phyloP scores from a whole-genome alignment of 805 yeast genomes.

The Candida incommunis region DNA sequence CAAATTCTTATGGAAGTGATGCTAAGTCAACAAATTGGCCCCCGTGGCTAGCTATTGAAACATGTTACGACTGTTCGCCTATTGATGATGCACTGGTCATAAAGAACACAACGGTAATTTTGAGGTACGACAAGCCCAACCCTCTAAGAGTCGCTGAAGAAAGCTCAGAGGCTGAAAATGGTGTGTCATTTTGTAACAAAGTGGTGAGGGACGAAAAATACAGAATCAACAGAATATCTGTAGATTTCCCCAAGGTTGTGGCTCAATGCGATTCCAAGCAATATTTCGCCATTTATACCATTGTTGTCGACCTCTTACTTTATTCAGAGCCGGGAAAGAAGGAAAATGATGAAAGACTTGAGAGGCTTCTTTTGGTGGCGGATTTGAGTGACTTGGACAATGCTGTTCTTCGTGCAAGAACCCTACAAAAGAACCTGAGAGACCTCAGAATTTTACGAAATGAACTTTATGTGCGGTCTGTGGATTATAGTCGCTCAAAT shows the following conservation, averaged over 20 bases:
- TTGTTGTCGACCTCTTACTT: conserved; percentile 48
- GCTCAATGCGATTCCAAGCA: conserved; percentile 62
- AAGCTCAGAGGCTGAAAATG: conserved; percentile 4
- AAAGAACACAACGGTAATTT: conserved; percentile 45
- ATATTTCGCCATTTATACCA: conserved; percentile 50
- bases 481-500: conserved; percentile 28
- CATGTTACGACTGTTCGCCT: conserved; percentile 40
- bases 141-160: conserved; percentile 26
- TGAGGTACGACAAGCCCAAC: conserved; percentile 43
- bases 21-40: conserved; percentile 48
- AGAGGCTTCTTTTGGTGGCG: conserved; percentile 52
- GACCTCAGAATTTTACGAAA: conserved; percentile 28
- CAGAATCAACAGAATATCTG: conserved; percentile 32
- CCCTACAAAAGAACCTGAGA: conserved; percentile 35
- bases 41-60: conserved; percentile 72
- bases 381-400: conserved; percentile 49
- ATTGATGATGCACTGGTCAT: conserved; percentile 40
- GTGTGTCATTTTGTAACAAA: conserved; percentile 6
- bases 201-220: conserved; percentile 11
- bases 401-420: conserved; percentile 32
- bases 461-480: conserved; percentile 33
- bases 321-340: conserved; percentile 62
- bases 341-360: conserved; percentile 41
- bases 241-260: conserved; percentile 57
- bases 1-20: conserved; percentile 46